These are phyloP conservation scores for Crithidia sp. DNA, from an alignment of 208 protist species.

Conservation along the genomic window DNA sequence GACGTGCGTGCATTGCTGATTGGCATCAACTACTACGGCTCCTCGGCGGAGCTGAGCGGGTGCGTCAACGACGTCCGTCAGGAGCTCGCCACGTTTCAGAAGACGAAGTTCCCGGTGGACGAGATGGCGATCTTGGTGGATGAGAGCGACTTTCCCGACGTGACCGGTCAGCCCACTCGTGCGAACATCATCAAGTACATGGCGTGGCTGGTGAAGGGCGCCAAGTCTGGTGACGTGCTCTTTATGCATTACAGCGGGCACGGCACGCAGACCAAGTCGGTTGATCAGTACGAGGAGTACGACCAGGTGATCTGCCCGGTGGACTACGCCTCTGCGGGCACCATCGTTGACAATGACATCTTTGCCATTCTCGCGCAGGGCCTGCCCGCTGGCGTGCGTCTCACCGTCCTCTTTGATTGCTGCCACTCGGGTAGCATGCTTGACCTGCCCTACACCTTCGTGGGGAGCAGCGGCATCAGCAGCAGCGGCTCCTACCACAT, in stretches of 20 bases:
- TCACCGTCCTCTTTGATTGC: constrained; percentile 89
- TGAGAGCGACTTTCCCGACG: constrained; percentile 51
- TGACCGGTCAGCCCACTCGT: constrained; percentile 50
- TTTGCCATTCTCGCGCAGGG: constrained; percentile 49
- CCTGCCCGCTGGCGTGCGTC: constrained; percentile 59
- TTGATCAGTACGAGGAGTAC: constrained; percentile 67
- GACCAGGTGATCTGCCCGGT: constrained; percentile 77
- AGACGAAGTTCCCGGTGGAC: constrained; percentile 48
- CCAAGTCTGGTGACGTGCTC: constrained; percentile 75
- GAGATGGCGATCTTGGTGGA: constrained; percentile 76
- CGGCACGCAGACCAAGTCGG: constrained; percentile 62
- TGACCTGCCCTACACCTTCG: constrained; percentile 79
- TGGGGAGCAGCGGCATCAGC: constrained; percentile 33
- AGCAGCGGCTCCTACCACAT: constrained; percentile 45
- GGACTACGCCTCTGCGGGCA: constrained; percentile 60
- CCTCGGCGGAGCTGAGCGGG: constrained; percentile 55
- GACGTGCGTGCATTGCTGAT: constrained; percentile 60
- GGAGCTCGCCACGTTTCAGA: constrained; percentile 67
- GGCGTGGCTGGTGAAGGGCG: constrained; percentile 70
- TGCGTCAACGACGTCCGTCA: constrained; percentile 78
- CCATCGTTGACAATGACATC: constrained; percentile 83
- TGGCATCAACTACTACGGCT: constrained; percentile 84
- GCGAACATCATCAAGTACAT: constrained; percentile 78
- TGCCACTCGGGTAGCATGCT: constrained; percentile 90
- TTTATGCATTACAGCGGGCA: constrained; percentile 89